Base-by-base conservation (phyloP, 1,284 basidiomycete genomes). In the Ceratobasidium sp. region DNA sequence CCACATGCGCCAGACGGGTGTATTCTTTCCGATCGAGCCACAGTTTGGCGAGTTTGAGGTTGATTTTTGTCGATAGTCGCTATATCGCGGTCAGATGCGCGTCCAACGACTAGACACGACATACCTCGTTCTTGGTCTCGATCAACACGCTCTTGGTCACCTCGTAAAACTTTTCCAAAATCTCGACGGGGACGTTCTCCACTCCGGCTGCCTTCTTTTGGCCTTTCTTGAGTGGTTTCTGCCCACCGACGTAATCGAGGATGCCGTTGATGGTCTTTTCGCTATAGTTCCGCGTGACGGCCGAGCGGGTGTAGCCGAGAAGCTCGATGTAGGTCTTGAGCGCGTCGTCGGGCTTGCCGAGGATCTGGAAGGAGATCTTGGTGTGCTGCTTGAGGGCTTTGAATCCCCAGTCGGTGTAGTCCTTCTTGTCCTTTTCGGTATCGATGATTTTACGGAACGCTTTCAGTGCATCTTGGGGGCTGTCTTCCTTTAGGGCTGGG, bases 241-340 rank as follows among this genome's bases (percentile, higher is more conserved):
- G 93, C 34, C 82, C 80, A 72, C 94, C 94, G 47, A 99, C 97
- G 76, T 99, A 99, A 79, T 99, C 97, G 73, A 99, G 83, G 72
- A 99, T 98, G 71, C 93, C 93, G 78, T 98, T 99, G 83, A 99
- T 99, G 6, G 93, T 92, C 83, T 99, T 99, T 80, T 99, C 97
- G 6, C 93, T 93, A 76, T 95, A 92, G 75, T 95, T 95, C 47
- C 93, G 86, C 2, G 93, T 95, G 15, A 95, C 92, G 1, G 92
- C 91, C 8, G 91, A 92, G 78, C 94, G 96, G 12, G 95, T 98
- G 79, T 98, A 99, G 0, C 89, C 87, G 68, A 98, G 82, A 1
- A 99, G 84, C 75, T 90, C 85, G 7, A 83, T 89, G 77, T 99
- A 98, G 4, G 94, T 91, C 76, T 87, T 81, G 55, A 99, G 82